Conservation (phyloP, 768 basidiomycete genomes). For the Amanita inopinata region DNA sequence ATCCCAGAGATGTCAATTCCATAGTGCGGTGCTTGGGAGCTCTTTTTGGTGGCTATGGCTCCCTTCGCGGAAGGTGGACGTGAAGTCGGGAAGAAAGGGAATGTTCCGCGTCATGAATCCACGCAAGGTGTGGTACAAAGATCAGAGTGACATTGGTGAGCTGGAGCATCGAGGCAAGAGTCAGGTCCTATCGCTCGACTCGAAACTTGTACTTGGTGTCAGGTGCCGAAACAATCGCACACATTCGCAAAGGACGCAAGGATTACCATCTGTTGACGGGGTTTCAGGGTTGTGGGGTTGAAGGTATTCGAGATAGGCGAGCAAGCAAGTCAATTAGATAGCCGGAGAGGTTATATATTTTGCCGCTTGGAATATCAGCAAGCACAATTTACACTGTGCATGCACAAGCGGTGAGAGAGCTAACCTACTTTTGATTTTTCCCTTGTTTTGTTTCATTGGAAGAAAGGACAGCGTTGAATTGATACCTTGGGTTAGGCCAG, state of each 20-base stretch:
- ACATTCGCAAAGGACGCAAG: constrained; percentile 54
- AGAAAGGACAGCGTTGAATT: neutral
- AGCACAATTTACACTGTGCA: too few relatives aligned
- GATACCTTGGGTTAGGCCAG: constrained; percentile 28
- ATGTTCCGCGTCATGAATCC: constrained; percentile 49
- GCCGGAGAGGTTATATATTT: too few relatives aligned
- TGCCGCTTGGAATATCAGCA: too few relatives aligned
- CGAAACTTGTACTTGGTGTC: too few relatives aligned
- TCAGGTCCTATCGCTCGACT: too few relatives aligned
- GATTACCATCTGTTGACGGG: constrained; percentile 53
- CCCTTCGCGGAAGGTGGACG: constrained; percentile 47
- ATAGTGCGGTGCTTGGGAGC: constrained; percentile 52
- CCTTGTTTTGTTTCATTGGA: too few relatives aligned
- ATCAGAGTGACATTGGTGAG: constrained; percentile 59
- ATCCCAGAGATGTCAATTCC: constrained; percentile 41
- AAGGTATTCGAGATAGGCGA: too few relatives aligned
- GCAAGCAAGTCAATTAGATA: too few relatives aligned
- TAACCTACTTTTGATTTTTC: too few relatives aligned
- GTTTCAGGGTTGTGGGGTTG: too few relatives aligned
- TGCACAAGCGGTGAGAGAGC: too few relatives aligned
- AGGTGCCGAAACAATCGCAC: constrained; percentile 32
- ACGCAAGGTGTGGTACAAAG: constrained; percentile 61
- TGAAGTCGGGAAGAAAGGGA: constrained; percentile 22
- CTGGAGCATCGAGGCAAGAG: constrained; percentile 7
- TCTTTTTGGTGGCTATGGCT: constrained; percentile 66